Conservation (phyloP, 306 rosid genomes). For the Cicer bijugum region DNA sequence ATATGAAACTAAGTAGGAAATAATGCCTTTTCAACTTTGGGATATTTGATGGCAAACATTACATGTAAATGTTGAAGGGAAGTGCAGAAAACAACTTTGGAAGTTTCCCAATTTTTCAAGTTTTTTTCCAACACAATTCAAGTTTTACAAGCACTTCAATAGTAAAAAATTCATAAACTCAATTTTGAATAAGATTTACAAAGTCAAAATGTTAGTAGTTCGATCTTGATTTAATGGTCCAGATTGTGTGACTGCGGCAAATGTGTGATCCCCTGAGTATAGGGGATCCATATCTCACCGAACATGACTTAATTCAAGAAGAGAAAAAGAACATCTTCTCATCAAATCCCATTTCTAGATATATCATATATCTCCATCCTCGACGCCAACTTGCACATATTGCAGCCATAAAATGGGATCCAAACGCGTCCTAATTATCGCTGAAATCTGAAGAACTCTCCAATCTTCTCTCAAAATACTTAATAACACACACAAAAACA, state of each 20-base stretch:
- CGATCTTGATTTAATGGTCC: neutral
- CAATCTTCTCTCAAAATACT: neutral
- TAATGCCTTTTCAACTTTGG: neutral
- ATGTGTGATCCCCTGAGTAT: neutral
- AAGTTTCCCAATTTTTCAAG: slow-evolving; percentile 28
- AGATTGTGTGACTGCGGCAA: neutral
- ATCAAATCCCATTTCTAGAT: neutral
- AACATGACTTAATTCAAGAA: slow-evolving; percentile 5
- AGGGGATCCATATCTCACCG: neutral
- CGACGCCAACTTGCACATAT: neutral
- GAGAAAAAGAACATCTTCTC: slow-evolving; percentile 8
- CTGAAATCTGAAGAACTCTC: neutral
- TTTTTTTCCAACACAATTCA: slow-evolving; percentile 13
- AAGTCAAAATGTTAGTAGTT: neutral
- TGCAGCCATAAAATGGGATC: slow-evolving; percentile 5
- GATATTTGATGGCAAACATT: neutral
- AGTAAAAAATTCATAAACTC: too few relatives aligned
- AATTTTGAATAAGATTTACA: too few relatives aligned
- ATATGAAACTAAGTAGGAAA: slow-evolving; percentile 19
- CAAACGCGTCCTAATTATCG: neutral
- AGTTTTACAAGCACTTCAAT: too few relatives aligned
- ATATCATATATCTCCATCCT: neutral
- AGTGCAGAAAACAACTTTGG: neutral
- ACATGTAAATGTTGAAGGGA: slow-evolving; percentile 14
- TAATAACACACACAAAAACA: neutral